Evolutionary conservation across 371 early-diverging fungal genomes (phyloP).

Genomic region (Rhizopus sp.): DNA sequence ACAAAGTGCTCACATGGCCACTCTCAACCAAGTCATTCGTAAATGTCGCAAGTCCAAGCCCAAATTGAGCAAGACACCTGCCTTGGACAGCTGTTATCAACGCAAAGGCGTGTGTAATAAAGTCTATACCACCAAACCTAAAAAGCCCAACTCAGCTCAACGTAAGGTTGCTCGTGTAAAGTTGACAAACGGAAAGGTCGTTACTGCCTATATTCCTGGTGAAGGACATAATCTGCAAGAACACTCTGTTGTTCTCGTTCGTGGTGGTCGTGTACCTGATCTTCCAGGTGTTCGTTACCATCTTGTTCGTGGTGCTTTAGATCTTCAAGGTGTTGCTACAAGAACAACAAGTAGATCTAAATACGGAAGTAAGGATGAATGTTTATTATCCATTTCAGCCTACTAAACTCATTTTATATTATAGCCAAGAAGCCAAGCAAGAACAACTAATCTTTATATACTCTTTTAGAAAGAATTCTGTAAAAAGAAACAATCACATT

Average conservation of each 20-base stretch:
- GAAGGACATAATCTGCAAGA: constrained; percentile 98
- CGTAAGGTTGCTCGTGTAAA: constrained; percentile 87
- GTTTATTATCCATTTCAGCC: not conserved
- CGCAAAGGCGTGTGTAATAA: constrained; percentile 94
- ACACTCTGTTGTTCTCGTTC: constrained; percentile 93
- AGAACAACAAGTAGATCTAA: constrained; percentile 86
- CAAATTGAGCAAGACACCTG: constrained; percentile 80
- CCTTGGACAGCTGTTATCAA: constrained; percentile 86
- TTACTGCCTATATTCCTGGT: constrained; percentile 96
- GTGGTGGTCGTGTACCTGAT: constrained; percentile 95
- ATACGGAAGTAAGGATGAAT: constrained; percentile 81
- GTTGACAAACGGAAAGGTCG: constrained; percentile 84
- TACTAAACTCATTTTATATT: not conserved
- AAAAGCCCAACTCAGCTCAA: constrained; percentile 93
- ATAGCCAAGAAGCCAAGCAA: constrained; percentile 53
- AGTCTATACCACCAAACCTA: constrained; percentile 92
- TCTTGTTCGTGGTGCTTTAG: constrained; percentile 90
- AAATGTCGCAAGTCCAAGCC: constrained; percentile 77
- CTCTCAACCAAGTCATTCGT: constrained; percentile 93
- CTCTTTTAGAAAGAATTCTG: too few species aligned
- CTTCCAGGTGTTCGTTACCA: constrained; percentile 97
- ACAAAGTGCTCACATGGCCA: constrained; percentile 71
- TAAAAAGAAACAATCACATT: too few species aligned
- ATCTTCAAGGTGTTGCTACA: constrained; percentile 93
- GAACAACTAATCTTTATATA: constrained; percentile 9